phyloP scores from a whole-genome alignment of 2,329 filamentous ascomycete genomes.

The Colletotrichum aenigma region DNA sequence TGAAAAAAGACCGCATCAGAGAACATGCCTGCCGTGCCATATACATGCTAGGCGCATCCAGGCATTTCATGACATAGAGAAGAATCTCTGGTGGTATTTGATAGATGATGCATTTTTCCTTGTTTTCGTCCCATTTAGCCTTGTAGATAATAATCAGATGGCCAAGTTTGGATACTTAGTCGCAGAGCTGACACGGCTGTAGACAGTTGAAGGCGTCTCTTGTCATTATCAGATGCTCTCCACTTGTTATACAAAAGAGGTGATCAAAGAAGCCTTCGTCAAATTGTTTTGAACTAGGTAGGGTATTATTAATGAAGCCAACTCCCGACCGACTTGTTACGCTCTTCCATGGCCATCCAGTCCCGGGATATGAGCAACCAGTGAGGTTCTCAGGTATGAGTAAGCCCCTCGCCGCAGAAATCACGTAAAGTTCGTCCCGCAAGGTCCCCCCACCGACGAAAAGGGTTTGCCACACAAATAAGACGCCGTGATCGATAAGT shows the following conservation, averaged over 20 bases:
- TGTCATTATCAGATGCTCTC: neutral
- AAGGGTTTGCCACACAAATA: neutral
- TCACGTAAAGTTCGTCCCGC: accelerated
- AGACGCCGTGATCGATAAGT: accelerated
- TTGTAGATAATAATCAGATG: neutral
- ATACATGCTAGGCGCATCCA: neutral
- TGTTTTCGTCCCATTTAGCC: neutral
- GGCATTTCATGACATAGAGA: neutral
- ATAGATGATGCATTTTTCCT: neutral
- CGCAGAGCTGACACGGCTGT: accelerated
- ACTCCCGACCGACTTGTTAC: neutral
- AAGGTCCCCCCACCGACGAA: neutral
- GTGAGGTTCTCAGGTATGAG: neutral
- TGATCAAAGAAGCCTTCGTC: neutral
- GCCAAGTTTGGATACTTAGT: accelerated
- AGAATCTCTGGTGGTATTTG: neutral
- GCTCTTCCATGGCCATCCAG: too few relatives aligned
- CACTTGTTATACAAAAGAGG: accelerated
- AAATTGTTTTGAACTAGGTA: neutral
- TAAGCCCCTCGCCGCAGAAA: neutral
- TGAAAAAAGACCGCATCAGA: neutral
- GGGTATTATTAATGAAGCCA: neutral
- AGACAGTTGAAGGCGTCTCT: neutral
- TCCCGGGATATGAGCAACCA: accelerated
- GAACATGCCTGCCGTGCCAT: neutral